These are phyloP conservation scores for Phaffomyces opuntiae DNA, from an alignment of 805 yeast species.

Conservation along the genomic window DNA sequence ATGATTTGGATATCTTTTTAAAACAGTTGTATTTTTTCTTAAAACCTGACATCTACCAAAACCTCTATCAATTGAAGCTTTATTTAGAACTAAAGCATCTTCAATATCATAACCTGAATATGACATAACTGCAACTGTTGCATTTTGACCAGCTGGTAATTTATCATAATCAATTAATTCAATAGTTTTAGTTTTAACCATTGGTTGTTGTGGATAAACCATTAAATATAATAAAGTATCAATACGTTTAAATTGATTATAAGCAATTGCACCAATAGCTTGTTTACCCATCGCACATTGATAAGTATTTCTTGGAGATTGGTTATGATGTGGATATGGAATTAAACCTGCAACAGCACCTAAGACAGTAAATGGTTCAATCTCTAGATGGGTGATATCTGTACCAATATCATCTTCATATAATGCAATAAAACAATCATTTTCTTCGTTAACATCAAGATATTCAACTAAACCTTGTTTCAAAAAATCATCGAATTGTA, in stretches of 20 bases:
- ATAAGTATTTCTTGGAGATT: slow-evolving; percentile 86
- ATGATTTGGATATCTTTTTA: slow-evolving; percentile 90
- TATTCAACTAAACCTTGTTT: slow-evolving; percentile 86
- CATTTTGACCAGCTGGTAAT: slow-evolving; percentile 97
- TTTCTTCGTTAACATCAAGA: slow-evolving; percentile 94
- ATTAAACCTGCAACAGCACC: slow-evolving; percentile 92
- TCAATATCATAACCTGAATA: slow-evolving; percentile 99
- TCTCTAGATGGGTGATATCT: slow-evolving; percentile 81
- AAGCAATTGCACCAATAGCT: slow-evolving; percentile 99
- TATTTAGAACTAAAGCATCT: slow-evolving; percentile 93
- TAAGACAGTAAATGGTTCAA: slow-evolving; percentile 87
- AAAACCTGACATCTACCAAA: slow-evolving; percentile 97
- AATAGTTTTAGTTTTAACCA: slow-evolving; percentile 97
- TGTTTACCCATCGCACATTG: slow-evolving; percentile 98
- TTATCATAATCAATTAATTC: slow-evolving; percentile 94
- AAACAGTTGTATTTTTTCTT: slow-evolving; percentile 80
- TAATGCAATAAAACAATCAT: slow-evolving; percentile 86
- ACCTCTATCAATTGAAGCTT: slow-evolving; percentile 91
- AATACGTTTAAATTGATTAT: slow-evolving; percentile 91
- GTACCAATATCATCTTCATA: slow-evolving; percentile 61
- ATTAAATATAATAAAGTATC: slow-evolving; percentile 88
- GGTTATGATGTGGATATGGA: slow-evolving; percentile 91
- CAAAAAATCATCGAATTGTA: slow-evolving; percentile 90
- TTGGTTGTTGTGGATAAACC: slow-evolving; percentile 99
- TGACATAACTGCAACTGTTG: slow-evolving; percentile 98